These are phyloP conservation scores for Neofusicoccum umdonicola DNA, from an alignment of 2,329 filamentous ascomycete genomes.

Conservation along the genomic window DNA sequence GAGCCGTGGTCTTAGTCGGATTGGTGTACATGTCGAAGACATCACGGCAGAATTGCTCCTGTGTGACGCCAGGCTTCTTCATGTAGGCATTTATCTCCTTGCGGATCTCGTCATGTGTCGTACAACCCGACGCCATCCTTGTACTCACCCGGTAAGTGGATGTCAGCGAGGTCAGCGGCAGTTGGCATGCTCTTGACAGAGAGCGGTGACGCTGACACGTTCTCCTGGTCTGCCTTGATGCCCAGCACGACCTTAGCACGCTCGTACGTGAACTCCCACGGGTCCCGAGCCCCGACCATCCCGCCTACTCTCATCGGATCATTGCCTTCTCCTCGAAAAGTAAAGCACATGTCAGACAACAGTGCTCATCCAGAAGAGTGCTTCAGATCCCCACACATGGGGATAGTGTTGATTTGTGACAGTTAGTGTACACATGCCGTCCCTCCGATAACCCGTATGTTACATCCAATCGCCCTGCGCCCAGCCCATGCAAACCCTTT, in stretches of 20 bases:
- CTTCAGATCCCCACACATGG: too few species aligned
- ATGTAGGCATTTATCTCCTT: constrained; percentile 56
- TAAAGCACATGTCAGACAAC: too few species aligned
- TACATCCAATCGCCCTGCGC: constrained; percentile 5
- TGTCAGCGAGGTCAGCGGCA: constrained; percentile 38
- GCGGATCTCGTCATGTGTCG: constrained; percentile 57
- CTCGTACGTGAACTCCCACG: not conserved
- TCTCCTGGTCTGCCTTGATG: not conserved
- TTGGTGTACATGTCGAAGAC: constrained; percentile 43
- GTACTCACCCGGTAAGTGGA: constrained; percentile 51
- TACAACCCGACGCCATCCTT: constrained; percentile 48
- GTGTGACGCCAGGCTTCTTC: constrained; percentile 47
- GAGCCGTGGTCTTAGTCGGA: constrained; percentile 42
- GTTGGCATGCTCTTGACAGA: not conserved
- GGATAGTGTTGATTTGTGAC: not conserved
- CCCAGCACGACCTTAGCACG: not conserved
- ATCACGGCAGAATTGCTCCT: constrained; percentile 53
- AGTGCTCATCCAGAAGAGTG: too few species aligned
- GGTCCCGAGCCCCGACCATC: too few species aligned
- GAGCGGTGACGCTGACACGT: not conserved
- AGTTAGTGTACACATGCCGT: not conserved
- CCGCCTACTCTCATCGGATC: too few species aligned
- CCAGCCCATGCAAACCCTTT: not conserved
- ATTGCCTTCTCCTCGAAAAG: too few species aligned
- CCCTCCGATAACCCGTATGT: not conserved